These are phyloP conservation scores for Coemansia sp. DNA, from an alignment of 192 early-diverging fungal species.

Conservation along the genomic window DNA sequence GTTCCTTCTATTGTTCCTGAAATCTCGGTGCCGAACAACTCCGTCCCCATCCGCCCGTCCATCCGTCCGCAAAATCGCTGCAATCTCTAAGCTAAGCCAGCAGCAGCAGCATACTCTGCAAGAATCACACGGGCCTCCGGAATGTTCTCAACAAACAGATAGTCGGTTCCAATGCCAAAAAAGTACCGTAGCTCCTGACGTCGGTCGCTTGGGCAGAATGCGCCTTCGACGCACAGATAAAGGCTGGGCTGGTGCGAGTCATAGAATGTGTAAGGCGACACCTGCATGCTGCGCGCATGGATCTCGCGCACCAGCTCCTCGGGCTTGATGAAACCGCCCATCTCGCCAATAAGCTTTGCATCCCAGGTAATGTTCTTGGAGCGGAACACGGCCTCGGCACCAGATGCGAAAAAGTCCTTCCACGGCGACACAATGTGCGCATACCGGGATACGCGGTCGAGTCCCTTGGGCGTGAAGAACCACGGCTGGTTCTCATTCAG, in stretches of 20 bases:
- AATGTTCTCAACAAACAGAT: conserved; percentile 54
- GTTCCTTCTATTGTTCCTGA: too few species aligned
- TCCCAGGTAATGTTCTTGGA: conserved; percentile 41
- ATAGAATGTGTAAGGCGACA: conserved; percentile 53
- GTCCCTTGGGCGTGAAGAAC: conserved; percentile 39
- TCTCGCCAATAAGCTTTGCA: conserved; percentile 17
- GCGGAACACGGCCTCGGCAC: conserved; percentile 27
- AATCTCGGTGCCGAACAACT: too few species aligned
- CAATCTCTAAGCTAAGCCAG: neutral
- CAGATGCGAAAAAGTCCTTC: conserved; percentile 52
- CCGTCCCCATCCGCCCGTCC: too few species aligned
- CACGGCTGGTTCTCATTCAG: conserved; percentile 36
- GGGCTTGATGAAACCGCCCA: conserved; percentile 47
- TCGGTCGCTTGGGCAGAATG: conserved; percentile 25
- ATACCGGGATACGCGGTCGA: conserved; percentile 32
- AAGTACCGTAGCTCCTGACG: conserved; percentile 44
- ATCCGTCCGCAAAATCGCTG: too few species aligned
- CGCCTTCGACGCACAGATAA: conserved; percentile 34
- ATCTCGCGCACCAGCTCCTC: conserved; percentile 20
- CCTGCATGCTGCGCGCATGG: conserved; percentile 32
- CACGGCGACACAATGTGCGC: conserved; percentile 45
- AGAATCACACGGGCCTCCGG: conserved; percentile 24
- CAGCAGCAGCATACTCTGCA: neutral
- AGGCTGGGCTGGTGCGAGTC: conserved; percentile 45
- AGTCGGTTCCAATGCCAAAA: conserved; percentile 44